These are phyloP conservation scores for Cinchona pubescens DNA, from an alignment of 257 asterid genomes.

Conservation along the genomic window DNA sequence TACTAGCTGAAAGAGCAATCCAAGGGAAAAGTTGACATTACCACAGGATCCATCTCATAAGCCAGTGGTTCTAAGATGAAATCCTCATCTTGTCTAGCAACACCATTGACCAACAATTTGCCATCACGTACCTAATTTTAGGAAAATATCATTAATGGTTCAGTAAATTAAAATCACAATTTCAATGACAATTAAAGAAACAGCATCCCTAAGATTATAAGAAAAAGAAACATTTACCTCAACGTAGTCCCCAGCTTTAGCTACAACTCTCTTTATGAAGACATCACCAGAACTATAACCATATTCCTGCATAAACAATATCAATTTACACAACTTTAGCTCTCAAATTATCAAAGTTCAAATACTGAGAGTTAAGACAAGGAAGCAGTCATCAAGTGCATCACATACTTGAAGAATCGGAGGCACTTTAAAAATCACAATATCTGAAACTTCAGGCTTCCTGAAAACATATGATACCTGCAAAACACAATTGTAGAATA, in stretches of 20 bases:
- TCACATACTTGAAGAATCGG: slow-evolving; percentile 65
- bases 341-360: neutral
- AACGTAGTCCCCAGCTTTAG: slow-evolving; percentile 84
- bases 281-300: slow-evolving; percentile 74
- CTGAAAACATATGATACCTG: slow-evolving; percentile 87
- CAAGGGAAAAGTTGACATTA: slow-evolving; percentile 23
- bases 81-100: slow-evolving; percentile 74
- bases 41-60: slow-evolving; percentile 85
- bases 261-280: slow-evolving; percentile 89
- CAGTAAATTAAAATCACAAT: neutral
- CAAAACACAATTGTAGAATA: slow-evolving; percentile 17
- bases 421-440: slow-evolving; percentile 90
- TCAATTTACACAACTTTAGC: slow-evolving; percentile 1
- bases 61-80: slow-evolving; percentile 83
- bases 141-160: neutral
- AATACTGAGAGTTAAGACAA: neutral
- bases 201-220: neutral
- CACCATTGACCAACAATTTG: slow-evolving; percentile 65
- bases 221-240: slow-evolving; percentile 44
- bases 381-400: slow-evolving; percentile 1
- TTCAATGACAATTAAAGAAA: neutral
- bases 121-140: slow-evolving; percentile 69
- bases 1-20: neutral
- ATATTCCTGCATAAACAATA: slow-evolving; percentile 42
- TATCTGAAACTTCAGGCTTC: slow-evolving; percentile 76